These are phyloP conservation scores for Colletotrichum tabaci DNA, from an alignment of 2,329 filamentous ascomycete species.

Conservation along the genomic window DNA sequence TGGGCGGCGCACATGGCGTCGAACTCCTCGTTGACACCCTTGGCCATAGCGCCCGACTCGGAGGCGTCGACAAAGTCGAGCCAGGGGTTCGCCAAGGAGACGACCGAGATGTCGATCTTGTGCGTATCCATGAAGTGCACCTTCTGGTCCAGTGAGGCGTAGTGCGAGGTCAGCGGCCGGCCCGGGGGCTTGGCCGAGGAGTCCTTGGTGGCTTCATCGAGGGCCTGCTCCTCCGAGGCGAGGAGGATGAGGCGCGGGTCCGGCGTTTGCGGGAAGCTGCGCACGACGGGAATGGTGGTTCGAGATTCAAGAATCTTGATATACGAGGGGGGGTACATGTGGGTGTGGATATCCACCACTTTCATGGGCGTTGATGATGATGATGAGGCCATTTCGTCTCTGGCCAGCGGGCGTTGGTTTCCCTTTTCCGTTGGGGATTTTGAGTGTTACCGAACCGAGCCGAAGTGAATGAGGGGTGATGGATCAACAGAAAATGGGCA, in stretches of 20 bases:
- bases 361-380: constrained; percentile 48
- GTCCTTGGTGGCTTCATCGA: constrained; percentile 68
- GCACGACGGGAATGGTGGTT: constrained; percentile 78
- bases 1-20: constrained; percentile 77
- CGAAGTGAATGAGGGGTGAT: neutral
- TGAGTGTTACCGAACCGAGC: constrained; percentile 4
- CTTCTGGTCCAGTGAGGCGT: constrained; percentile 85
- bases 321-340: constrained; percentile 78
- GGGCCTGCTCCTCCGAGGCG: constrained; percentile 61
- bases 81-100: constrained; percentile 95
- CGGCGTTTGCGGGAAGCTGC: constrained; percentile 70
- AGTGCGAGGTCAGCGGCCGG: constrained; percentile 86
- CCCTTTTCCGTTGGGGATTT: neutral
- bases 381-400: constrained; percentile 51
- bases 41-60: constrained; percentile 75
- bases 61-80: constrained; percentile 81
- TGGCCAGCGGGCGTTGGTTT: constrained; percentile 1
- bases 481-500: neutral
- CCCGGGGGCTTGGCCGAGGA: constrained; percentile 74
- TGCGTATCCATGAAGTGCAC: constrained; percentile 91
- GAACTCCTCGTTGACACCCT: constrained; percentile 83
- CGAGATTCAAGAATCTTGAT: constrained; percentile 73
- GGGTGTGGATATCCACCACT: constrained; percentile 78
- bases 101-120: constrained; percentile 84
- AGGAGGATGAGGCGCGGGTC: constrained; percentile 79